Base-by-base conservation (phyloP, 73 alveolate species). In the Paramecium tetraurelia region DNA sequence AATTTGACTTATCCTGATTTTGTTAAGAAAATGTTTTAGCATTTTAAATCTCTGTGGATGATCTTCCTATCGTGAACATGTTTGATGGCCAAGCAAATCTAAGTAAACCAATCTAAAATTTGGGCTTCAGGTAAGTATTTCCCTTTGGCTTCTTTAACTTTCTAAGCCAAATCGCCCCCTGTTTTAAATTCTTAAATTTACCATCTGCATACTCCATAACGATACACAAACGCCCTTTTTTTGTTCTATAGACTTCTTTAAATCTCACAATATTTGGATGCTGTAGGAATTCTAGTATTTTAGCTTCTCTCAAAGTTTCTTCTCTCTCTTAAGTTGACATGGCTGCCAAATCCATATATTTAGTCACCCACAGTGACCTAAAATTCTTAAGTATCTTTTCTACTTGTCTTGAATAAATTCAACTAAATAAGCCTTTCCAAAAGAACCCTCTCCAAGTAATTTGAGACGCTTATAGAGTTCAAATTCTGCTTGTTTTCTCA, bases 31-130 rank as follows among this genome's bases (percentile, higher is more conserved):
- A 98, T 97, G 92, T 98, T 98, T 86, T 96, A 95, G 40, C 99
- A 95, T 77, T 98, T 98, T 44, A 98, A 92, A 93, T 98, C 99
- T 59, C 99, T 76, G 92, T 98, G 99, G 50, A 98, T 89, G 41
- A 98, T 96, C 92, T 97, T 98, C 58, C 99, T 92, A 80, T 98
- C 99, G 86, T 98, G 99, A 6, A 96, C 92, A 88, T 98, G 99
- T 92, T 97, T 96, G 27, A 98, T 70, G 1, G 99, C 99, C 27
- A 96, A 95, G 89, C 99, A 97, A 11, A 98, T 97, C 86, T 98
- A 96, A 18, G 97, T 95, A 83, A 98, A 96, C 92, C 94, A 93
- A 89, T 96, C 98, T 70, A 98, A 85, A 9, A 98, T 94, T 86
- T 96, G 93, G 31, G 92, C 93, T 86, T 98, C 99, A 7, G 98